phyloP scores from a whole-genome alignment of 768 basidiomycete genomes.

The Boletus subcaerulescens region DNA sequence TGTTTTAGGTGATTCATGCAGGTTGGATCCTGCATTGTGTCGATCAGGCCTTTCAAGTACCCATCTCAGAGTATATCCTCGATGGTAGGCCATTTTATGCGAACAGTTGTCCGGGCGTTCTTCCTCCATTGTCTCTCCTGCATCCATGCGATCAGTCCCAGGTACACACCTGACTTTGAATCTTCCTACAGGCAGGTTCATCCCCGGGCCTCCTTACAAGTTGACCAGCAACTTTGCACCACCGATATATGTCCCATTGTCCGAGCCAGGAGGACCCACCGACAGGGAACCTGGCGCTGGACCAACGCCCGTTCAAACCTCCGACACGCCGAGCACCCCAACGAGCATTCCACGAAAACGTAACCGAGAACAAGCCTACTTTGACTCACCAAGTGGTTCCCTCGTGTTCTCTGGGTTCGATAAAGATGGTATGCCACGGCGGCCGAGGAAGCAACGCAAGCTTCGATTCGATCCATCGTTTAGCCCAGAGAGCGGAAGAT shows the following conservation, averaged over 20 bases:
- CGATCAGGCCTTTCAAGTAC: constrained; percentile 22
- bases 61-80: constrained; percentile 28
- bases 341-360: constrained; percentile 23
- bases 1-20: constrained; percentile 28
- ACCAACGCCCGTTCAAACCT: neutral
- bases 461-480: constrained; percentile 26
- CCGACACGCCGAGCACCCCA: constrained; percentile 28
- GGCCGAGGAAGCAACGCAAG: constrained; percentile 28
- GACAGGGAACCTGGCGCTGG: neutral
- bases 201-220: constrained; percentile 19
- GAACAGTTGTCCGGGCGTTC: neutral
- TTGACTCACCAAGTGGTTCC: constrained; percentile 26
- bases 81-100: constrained; percentile 25
- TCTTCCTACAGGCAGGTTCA: constrained; percentile 16
- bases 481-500: constrained; percentile 12
- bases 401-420: constrained; percentile 29
- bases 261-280: neutral
- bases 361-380: constrained; percentile 28
- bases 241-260: neutral
- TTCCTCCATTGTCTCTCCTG: neutral
- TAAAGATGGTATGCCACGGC: constrained; percentile 29
- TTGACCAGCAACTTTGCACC: neutral
- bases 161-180: constrained; percentile 1
- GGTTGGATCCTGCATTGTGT: constrained; percentile 32
- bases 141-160: neutral